Evolutionary conservation across 495 filamentous ascomycete species (phyloP).

Genomic region (Xylaria nigripes): DNA sequence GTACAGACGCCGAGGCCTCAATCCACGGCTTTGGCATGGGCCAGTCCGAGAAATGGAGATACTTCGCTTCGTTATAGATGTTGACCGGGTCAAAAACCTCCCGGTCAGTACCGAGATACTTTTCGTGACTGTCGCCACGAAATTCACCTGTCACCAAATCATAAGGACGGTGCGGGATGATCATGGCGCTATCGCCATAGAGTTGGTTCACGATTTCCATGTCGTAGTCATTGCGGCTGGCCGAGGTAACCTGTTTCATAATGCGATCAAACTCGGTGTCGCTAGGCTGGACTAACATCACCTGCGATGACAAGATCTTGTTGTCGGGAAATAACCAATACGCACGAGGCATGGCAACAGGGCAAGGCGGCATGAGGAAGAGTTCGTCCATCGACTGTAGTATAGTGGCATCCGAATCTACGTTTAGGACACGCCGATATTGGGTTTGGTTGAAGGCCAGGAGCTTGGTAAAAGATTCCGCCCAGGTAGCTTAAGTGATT

Average conservation of each 20-base stretch:
- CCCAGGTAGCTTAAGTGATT: constrained; percentile 43
- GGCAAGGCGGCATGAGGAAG: constrained; percentile 56
- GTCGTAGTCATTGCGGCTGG: constrained; percentile 45
- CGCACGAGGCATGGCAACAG: constrained; percentile 58
- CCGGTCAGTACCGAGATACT: constrained; percentile 54
- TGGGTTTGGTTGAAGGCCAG: constrained; percentile 62
- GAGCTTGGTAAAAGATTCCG: constrained; percentile 59
- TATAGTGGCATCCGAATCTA: constrained; percentile 62
- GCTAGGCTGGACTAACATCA: constrained; percentile 60
- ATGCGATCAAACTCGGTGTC: constrained; percentile 45
- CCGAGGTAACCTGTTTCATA: constrained; percentile 37
- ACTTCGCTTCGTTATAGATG: constrained; percentile 57
- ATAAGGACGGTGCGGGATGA: constrained; percentile 70
- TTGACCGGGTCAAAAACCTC: constrained; percentile 62
- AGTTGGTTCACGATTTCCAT: constrained; percentile 69
- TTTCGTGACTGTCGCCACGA: constrained; percentile 46
- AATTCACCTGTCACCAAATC: constrained; percentile 66
- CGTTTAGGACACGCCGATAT: constrained; percentile 57
- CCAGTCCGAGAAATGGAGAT: constrained; percentile 77
- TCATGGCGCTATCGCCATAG: constrained; percentile 57
- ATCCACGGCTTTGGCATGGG: constrained; percentile 76
- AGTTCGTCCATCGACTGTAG: constrained; percentile 63
- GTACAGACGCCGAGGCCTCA: constrained; percentile 46
- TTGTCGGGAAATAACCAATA: constrained; percentile 58
- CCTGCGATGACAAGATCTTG: constrained; percentile 49